Percentiles rank a stretch among this genome's conserved stretches.
These are phyloP conservation scores for Hymenoscyphus albidus DNA, from an alignment of 2,329 filamentous ascomycete species.

Conservation along the genomic window DNA sequence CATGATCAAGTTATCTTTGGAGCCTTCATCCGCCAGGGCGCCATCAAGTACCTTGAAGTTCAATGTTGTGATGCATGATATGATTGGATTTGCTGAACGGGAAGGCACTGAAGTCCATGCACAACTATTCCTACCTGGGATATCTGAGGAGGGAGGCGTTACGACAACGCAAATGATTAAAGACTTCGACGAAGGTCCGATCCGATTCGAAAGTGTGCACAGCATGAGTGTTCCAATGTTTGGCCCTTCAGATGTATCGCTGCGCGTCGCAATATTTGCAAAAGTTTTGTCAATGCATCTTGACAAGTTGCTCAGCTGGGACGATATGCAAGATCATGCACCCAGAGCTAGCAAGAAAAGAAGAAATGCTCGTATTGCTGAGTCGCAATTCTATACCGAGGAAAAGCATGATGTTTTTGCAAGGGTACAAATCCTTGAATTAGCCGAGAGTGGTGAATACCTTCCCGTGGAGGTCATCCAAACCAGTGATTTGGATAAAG, in stretches of 20 bases:
- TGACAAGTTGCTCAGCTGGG: conserved; percentile 96
- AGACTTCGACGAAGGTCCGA: conserved; percentile 87
- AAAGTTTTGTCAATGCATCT: conserved; percentile 90
- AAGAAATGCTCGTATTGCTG: conserved; percentile 66
- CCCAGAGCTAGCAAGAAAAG: conserved; percentile 53
- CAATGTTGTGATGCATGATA: conserved; percentile 96
- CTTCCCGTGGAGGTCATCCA: conserved; percentile 90
- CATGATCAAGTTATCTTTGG: conserved; percentile 83
- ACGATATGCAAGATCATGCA: conserved; percentile 86
- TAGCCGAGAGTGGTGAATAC: conserved; percentile 88
- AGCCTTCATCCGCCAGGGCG: conserved; percentile 88
- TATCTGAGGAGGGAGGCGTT: conserved; percentile 84
- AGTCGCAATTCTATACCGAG: conserved; percentile 88
- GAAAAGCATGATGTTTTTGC: conserved; percentile 93
- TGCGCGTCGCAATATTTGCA: conserved; percentile 88
- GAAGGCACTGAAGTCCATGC: conserved; percentile 95
- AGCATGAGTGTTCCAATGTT: conserved; percentile 91
- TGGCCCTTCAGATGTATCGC: conserved; percentile 66
- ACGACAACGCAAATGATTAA: conserved; percentile 94
- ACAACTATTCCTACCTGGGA: conserved; percentile 89
- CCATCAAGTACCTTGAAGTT: conserved; percentile 93
- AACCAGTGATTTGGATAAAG: conserved; percentile 75
- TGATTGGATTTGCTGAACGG: conserved; percentile 89
- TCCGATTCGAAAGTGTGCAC: conserved; percentile 96
- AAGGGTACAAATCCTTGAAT: conserved; percentile 81